Base-by-base conservation (phyloP, 208 protist species). In the Zelonia costaricensis region DNA sequence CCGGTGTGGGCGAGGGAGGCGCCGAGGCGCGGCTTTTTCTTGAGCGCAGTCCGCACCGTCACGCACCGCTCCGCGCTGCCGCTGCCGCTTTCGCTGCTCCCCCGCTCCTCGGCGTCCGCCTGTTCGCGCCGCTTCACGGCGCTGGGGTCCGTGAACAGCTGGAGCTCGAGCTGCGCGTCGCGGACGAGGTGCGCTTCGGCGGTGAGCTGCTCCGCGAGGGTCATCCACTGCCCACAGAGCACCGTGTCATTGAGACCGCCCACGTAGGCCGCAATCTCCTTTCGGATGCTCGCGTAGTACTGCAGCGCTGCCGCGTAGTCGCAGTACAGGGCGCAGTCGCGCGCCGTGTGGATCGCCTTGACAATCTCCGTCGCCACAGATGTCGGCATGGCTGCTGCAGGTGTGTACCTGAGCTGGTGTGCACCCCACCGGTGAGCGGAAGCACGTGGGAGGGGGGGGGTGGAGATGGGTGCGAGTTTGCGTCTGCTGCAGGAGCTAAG, bases 251-350 rank as follows among this genome's bases (percentile, higher is more conserved):
- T 44, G 27, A 74, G 43, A 25, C 48, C 46, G 28, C 69, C 48
- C 1, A 82, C 16, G 51, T 77, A 56, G 6, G 43, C 22, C 0
- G 22, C 68, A 18, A 92, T 76, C 18, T 86, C 80, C n/a, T 73
- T 68, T 0, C 76, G 71, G 16, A 83, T 64, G 43, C 60, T 76
- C 12, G 16, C 51, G 66, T 94, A 94, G 62, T 78, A 80, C 12
- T 66, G 62, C 0, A 88, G 42, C 0, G 89, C 86, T 0, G 76
- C 58, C 13, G 90, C 82, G 67, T 95, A 95, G 54, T 87, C 60
- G 12, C 76, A 89, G 18, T 77, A 57, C 22, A 95, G 59, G 6
- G 84, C 78, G 65, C 82, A 90, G 18, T 64, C 61, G 22, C 86
- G 85, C 18, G 89, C 89, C 22, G 69, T 43, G 1, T 84, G 69